A percentile compares a stretch with the other conserved stretches of the same genome.
Conservation (phyloP, 2,329 filamentous ascomycete genomes). For the Zasmidium angulare region DNA sequence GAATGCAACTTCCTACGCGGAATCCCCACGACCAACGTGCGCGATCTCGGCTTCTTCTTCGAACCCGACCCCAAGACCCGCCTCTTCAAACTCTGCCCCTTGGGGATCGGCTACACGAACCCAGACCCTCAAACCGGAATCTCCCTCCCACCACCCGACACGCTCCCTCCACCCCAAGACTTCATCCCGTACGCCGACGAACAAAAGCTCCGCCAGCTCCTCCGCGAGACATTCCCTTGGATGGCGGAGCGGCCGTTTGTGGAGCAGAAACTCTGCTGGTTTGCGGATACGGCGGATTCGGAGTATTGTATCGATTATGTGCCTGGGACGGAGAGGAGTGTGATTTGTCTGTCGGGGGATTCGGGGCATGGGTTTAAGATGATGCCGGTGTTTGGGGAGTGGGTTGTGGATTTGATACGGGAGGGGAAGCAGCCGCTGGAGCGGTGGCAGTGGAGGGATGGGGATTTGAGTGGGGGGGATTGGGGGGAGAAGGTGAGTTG, state of each 20-base stretch:
- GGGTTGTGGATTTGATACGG: slow-evolving; percentile 51
- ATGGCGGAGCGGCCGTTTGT: slow-evolving; percentile 59
- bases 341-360: slow-evolving; percentile 57
- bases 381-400: slow-evolving; percentile 60
- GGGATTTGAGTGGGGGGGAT: slow-evolving; percentile 32
- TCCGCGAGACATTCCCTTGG: slow-evolving; percentile 53
- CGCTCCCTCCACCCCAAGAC: slow-evolving; percentile 42
- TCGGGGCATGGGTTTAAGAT: slow-evolving; percentile 65
- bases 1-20: slow-evolving; percentile 56
- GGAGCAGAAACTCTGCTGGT: slow-evolving; percentile 61
- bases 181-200: slow-evolving; percentile 58
- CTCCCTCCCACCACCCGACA: slow-evolving; percentile 45
- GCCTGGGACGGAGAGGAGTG: slow-evolving; percentile 46
- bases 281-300: slow-evolving; percentile 60
- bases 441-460: slow-evolving; percentile 56
- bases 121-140: slow-evolving; percentile 45
- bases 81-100: slow-evolving; percentile 61
- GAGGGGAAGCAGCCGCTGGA: slow-evolving; percentile 44
- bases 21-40: slow-evolving; percentile 61
- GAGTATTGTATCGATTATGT: slow-evolving; percentile 63
- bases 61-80: slow-evolving; percentile 61
- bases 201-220: slow-evolving; percentile 49
- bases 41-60: slow-evolving; percentile 65
- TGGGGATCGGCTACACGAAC: slow-evolving; percentile 58
- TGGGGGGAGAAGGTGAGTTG: slow-evolving; percentile 52